These are phyloP conservation scores for Astragalus membranaceus DNA, from an alignment of 306 rosid genomes.

Conservation along the genomic window DNA sequence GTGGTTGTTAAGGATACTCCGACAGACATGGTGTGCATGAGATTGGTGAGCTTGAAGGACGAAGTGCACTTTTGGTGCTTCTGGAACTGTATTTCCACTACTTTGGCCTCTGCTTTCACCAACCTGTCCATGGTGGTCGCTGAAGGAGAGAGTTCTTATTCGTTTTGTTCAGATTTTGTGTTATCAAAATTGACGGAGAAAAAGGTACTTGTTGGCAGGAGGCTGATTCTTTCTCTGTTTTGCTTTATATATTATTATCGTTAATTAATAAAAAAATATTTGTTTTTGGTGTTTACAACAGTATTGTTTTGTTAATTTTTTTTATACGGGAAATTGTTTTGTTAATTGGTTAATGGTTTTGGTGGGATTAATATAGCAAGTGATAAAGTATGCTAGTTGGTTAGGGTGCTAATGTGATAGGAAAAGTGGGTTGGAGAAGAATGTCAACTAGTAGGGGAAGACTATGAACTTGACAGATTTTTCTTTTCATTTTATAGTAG, in stretches of 20 bases:
- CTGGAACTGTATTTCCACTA: conserved; percentile 49
- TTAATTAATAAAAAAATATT: not conserved
- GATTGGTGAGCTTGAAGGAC: conserved; percentile 60
- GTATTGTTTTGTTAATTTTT: not conserved
- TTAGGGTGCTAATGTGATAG: conserved; percentile 27
- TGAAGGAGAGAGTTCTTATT: not conserved
- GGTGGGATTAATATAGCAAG: not conserved
- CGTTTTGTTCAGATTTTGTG: not conserved
- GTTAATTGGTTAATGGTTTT: not conserved
- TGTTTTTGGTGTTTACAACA: not conserved
- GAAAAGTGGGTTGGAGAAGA: conserved; percentile 2
- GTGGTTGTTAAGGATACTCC: conserved; percentile 78
- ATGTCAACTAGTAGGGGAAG: not conserved
- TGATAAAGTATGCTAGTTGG: conserved; percentile 6
- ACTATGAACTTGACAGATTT: not conserved
- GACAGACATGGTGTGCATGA: conserved; percentile 95
- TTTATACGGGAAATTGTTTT: not conserved
- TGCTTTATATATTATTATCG: not conserved
- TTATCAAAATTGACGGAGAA: not conserved
- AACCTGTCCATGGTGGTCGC: conserved; percentile 62
- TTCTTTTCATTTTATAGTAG: not conserved
- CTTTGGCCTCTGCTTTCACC: conserved; percentile 70
- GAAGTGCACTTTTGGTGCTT: conserved; percentile 53
- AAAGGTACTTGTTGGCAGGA: not conserved
- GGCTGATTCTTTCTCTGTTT: not conserved